Percentiles rank a stretch among this genome's conserved stretches.
Evolutionary conservation across 2,329 filamentous ascomycete genomes (phyloP).

Genomic region (Colletotrichum sp.): DNA sequence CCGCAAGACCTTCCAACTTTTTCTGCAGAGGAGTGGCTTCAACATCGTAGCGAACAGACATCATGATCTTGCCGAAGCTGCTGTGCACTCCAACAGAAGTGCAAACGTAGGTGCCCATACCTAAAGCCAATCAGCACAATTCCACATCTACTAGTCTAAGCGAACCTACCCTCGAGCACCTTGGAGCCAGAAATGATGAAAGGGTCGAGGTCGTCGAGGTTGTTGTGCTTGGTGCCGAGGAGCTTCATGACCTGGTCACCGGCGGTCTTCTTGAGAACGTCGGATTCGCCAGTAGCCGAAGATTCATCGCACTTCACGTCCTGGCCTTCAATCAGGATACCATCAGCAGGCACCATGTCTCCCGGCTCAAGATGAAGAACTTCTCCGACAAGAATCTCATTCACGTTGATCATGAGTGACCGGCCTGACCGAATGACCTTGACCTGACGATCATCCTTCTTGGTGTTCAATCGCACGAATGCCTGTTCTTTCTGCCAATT

Average conservation of each 20-base stretch:
- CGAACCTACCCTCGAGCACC: conserved; percentile 49
- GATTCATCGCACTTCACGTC: conserved; percentile 71
- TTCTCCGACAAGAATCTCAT: conserved; percentile 72
- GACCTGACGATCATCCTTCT: conserved; percentile 68
- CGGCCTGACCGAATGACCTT: conserved; percentile 72
- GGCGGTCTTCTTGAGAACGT: conserved; percentile 70
- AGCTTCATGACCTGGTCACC: conserved; percentile 54
- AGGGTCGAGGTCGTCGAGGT: conserved; percentile 59
- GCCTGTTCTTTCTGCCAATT: conserved; percentile 73
- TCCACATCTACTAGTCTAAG: background rate
- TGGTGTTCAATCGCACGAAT: conserved; percentile 64
- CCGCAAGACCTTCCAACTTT: conserved; percentile 51
- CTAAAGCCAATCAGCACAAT: background rate
- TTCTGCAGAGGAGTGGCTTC: conserved; percentile 59
- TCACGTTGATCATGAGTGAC: conserved; percentile 66
- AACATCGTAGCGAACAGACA: conserved; percentile 55
- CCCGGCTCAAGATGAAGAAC: conserved; percentile 72
- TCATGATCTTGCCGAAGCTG: conserved; percentile 59
- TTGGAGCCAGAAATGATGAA: conserved; percentile 66
- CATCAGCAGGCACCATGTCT: conserved; percentile 73
- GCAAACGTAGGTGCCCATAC: conserved; percentile 55
- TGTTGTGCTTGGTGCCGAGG: conserved; percentile 56
- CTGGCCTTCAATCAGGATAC: conserved; percentile 65
- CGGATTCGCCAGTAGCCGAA: conserved; percentile 75
- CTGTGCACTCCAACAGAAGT: conserved; percentile 61